Conservation (phyloP, 2,329 filamentous ascomycete genomes). For the Achaetomium macrosporum region DNA sequence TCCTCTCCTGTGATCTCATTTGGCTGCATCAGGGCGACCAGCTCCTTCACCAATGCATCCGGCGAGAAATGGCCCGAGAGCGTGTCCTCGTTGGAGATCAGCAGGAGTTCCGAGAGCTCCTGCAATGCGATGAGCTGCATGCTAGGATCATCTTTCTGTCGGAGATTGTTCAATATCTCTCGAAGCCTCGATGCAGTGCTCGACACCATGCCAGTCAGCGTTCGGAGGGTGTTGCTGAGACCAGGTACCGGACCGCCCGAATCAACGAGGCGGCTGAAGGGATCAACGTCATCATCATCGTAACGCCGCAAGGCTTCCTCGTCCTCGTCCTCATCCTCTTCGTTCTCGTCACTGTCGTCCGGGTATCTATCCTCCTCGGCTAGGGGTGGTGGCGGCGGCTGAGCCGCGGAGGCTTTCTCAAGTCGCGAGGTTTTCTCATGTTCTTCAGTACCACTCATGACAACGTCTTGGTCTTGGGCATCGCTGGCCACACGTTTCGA, state of each 20-base stretch:
- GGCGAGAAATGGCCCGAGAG: constrained; percentile 91
- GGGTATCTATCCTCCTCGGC: constrained; percentile 35
- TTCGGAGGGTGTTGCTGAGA: constrained; percentile 75
- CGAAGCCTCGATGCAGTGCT: constrained; percentile 74
- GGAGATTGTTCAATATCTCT: constrained; percentile 68
- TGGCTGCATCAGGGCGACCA: constrained; percentile 86
- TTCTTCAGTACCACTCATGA: constrained; percentile 66
- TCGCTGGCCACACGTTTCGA: constrained; percentile 50
- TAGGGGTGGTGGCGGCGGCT: constrained; percentile 40
- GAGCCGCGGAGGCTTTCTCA: constrained; percentile 34
- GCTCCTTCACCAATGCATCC: constrained; percentile 90
- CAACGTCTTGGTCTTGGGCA: constrained; percentile 56
- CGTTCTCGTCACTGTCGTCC: constrained; percentile 35
- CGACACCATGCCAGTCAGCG: constrained; percentile 86
- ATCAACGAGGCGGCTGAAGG: constrained; percentile 62
- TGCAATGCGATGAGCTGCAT: constrained; percentile 87
- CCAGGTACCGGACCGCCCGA: constrained; percentile 56
- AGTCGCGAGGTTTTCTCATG: constrained; percentile 34
- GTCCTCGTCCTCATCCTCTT: constrained; percentile 49
- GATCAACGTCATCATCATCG: constrained; percentile 54
- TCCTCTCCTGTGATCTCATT: constrained; percentile 77
- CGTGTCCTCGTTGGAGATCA: constrained; percentile 96
- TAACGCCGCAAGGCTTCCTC: constrained; percentile 43
- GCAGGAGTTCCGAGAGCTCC: constrained; percentile 84
- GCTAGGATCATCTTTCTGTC: constrained; percentile 77